Percentiles rank a stretch among this genome's conserved stretches.
Evolutionary conservation across 441 rosid genomes (phyloP).

Genomic region (Hypseocharis bilobata): DNA sequence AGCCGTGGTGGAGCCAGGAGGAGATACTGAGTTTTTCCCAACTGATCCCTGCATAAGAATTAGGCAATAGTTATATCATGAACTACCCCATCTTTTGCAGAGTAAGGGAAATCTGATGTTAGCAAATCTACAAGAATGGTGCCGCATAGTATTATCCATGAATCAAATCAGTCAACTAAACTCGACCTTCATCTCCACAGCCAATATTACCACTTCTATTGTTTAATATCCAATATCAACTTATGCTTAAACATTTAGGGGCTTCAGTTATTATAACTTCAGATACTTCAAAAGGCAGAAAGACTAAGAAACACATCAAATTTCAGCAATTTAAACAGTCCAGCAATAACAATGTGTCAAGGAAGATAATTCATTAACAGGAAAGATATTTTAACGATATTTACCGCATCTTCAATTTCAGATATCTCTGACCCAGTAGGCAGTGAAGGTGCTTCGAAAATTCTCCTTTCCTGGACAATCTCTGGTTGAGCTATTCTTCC

Average conservation of each 20-base stretch:
- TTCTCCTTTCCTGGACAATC: conserved; percentile 57
- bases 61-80: conserved; percentile 10
- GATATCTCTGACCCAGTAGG: conserved; percentile 71
- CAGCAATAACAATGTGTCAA: background rate
- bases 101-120: background rate
- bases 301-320: background rate
- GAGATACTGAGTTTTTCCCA: conserved; percentile 41
- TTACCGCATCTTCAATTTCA: conserved; percentile 75
- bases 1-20: conserved; percentile 47
- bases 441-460: conserved; percentile 53
- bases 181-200: background rate
- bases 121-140: background rate
- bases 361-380: conserved; percentile 11
- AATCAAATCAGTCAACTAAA: conserved; percentile 1
- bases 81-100: background rate
- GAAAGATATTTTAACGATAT: conserved; percentile 4
- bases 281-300: background rate
- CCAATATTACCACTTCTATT: background rate
- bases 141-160: background rate
- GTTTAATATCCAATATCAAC: background rate
- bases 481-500: conserved; percentile 46
- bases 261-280: background rate
- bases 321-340: background rate
- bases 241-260: background rate
- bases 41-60: conserved; percentile 43